phyloP scores from a whole-genome alignment of 768 basidiomycete genomes.

The Tephrocybe sp. region DNA sequence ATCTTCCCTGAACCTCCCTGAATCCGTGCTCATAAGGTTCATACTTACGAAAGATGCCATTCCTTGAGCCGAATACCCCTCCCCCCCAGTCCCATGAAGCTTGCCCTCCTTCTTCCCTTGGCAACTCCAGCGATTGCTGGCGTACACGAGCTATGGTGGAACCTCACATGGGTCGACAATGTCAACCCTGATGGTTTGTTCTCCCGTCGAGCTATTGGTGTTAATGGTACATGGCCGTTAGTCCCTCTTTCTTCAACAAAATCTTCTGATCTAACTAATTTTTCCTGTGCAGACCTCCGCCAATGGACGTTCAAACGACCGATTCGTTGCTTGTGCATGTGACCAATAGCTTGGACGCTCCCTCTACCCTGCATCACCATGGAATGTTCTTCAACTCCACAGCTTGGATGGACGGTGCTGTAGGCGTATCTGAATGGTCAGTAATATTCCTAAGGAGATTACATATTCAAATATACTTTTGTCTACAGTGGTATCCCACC shows the following conservation, averaged over 20 bases:
- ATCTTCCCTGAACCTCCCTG: neutral
- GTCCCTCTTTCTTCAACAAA: slow-evolving; percentile 25
- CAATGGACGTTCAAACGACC: slow-evolving; percentile 64
- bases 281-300: slow-evolving; percentile 63
- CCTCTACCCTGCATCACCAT: slow-evolving; percentile 84
- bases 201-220: slow-evolving; percentile 75
- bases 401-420: slow-evolving; percentile 88
- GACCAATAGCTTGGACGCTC: slow-evolving; percentile 62
- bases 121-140: slow-evolving; percentile 51
- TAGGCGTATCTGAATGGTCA: slow-evolving; percentile 80
- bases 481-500: slow-evolving; percentile 69
- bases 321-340: slow-evolving; percentile 81
- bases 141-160: slow-evolving; percentile 82
- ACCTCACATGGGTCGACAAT: slow-evolving; percentile 78
- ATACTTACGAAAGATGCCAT: neutral
- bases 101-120: slow-evolving; percentile 25
- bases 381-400: slow-evolving; percentile 93
- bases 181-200: slow-evolving; percentile 84
- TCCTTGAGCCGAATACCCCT: slow-evolving; percentile 3
- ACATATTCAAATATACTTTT: neutral
- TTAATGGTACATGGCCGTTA: slow-evolving; percentile 94
- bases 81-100: slow-evolving; percentile 11
- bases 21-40: slow-evolving; percentile 7
- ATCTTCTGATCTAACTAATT: neutral
- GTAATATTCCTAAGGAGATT: neutral